Evolutionary conservation across 441 rosid species (phyloP).

Genomic region (Macaranga tanarius): DNA sequence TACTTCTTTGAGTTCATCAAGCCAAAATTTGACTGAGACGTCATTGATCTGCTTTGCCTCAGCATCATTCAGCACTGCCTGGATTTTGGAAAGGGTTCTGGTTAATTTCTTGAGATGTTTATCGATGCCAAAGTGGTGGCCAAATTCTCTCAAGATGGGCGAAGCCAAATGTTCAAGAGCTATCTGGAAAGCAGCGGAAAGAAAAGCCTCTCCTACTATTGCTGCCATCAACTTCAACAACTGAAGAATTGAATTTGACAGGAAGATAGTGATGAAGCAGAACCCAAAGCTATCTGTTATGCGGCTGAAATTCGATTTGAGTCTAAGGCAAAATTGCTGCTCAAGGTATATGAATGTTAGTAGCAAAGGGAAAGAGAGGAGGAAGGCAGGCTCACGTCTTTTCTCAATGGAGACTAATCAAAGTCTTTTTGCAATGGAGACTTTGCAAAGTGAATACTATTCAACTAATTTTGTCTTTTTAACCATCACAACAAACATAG

Average conservation of each 20-base stretch:
- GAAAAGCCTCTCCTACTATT: conserved; percentile 14
- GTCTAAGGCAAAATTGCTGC: too few relatives aligned
- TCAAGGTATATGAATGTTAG: neutral
- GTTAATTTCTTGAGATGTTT: conserved; percentile 15
- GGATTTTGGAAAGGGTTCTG: conserved; percentile 6
- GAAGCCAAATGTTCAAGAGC: conserved; percentile 14
- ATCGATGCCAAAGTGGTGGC: neutral
- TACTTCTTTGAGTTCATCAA: conserved; percentile 17
- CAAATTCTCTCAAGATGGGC: conserved; percentile 16
- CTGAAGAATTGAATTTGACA: neutral
- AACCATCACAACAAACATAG: too few relatives aligned
- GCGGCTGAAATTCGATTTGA: neutral
- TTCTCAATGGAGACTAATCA: neutral
- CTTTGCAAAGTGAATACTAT: too few relatives aligned
- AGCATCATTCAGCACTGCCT: conserved; percentile 17
- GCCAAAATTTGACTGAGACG: neutral
- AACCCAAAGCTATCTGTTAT: neutral
- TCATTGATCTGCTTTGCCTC: conserved; percentile 14
- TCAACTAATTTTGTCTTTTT: neutral
- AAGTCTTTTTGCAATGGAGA: neutral
- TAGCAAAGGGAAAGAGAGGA: neutral
- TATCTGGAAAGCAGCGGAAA: conserved; percentile 21
- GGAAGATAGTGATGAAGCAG: neutral
- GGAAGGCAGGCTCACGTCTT: neutral
- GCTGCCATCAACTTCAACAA: conserved; percentile 6